Base-by-base conservation (phyloP, 345 rosid species). In the Litchi chinensis region DNA sequence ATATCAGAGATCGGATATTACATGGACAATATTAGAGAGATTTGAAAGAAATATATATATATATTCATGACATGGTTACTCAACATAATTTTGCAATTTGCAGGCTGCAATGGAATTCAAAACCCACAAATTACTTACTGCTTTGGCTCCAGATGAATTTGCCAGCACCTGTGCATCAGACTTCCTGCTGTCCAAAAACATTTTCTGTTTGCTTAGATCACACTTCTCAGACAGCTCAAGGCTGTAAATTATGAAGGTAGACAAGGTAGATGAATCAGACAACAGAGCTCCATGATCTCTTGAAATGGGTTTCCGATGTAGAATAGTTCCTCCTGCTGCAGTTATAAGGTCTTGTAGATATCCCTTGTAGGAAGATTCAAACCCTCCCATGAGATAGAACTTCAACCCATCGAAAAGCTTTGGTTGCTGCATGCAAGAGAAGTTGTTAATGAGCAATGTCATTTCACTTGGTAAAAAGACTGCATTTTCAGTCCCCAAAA, bases 111-210 rank as follows among this genome's bases (percentile, higher is more conserved):
- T 87, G 73, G 92, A 94, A 77, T 91, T 87, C 85, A 94, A 82
- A 84, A 94, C 83, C 99, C 99, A 96, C 37, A 85, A 81, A 79
- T 90, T 94, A 89, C 89, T 93, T 57, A 88, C 90, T 41, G 88
- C 92, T 86, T 84, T 93, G 44, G 95, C 89, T 83, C 82, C 89
- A 40, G 88, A 81, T 68, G 91, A 82, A 76, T 79, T 85, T 0
- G 97, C 97, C 68, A 96, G 83, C 22, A 85, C 88, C 79, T 89
- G 91, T 37, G 94, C 98, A 77, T 86, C 88, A 48, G 80, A 77
- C 70, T 75, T 68, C 85, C 97, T 86, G 32, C 77, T 82, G 57
- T 80, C 88, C 79, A 89, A 75, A 44, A 88, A 72, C 68, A 77
- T 76, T 37, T 85, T 81, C 77, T 82, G 87, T 84, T 88, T 90